These are phyloP conservation scores for Arctium lappa DNA, from an alignment of 129 eudicot species.

Conservation along the genomic window DNA sequence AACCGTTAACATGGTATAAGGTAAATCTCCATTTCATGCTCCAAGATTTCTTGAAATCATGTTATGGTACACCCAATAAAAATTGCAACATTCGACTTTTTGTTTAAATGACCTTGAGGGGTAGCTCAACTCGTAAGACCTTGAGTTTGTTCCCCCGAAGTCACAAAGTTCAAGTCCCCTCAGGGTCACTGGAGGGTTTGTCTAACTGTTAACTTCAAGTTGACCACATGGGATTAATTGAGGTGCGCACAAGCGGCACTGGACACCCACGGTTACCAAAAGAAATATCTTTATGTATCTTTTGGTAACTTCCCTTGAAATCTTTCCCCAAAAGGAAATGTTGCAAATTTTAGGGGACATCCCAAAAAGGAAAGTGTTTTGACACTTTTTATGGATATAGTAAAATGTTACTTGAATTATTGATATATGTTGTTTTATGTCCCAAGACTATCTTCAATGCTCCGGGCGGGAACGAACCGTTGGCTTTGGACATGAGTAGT, in stretches of 20 bases:
- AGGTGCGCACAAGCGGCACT: not conserved
- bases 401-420: not conserved
- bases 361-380: not conserved
- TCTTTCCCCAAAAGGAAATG: not conserved
- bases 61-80: not conserved
- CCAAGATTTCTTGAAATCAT: not conserved
- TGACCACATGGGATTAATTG: not conserved
- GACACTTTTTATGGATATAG: not conserved
- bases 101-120: too few species aligned
- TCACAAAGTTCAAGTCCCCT: not conserved
- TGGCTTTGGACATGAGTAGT: constrained; percentile 91
- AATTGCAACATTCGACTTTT: not conserved
- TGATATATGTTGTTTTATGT: constrained; percentile 4
- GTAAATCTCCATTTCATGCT: constrained; percentile 26
- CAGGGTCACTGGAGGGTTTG: not conserved
- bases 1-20: constrained; percentile 94
- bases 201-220: too few species aligned
- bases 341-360: not conserved
- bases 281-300: not conserved
- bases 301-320: not conserved
- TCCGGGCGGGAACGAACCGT: constrained; percentile 77
- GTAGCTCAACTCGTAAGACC: too few species aligned
- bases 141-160: too few species aligned
- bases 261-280: not conserved
- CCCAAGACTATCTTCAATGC: constrained; percentile 77